Base-by-base conservation (phyloP, 192 early-diverging fungal genomes). In the Coemansia sp. region DNA sequence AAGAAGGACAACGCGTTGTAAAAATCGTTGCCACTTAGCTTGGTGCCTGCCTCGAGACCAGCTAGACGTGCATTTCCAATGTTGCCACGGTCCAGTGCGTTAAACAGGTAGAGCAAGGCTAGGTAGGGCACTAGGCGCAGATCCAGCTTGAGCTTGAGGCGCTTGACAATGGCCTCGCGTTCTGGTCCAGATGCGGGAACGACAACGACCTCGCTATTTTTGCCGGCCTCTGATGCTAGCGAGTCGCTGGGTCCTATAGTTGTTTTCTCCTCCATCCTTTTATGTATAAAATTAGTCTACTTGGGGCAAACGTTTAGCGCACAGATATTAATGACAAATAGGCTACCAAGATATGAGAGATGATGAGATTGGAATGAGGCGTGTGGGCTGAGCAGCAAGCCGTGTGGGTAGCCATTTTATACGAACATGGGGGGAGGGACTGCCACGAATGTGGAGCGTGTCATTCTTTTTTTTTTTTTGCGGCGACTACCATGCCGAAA, bases 21-120 rank as follows among this genome's bases (percentile, higher is more conserved):
- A 65, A 78, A 79, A 27, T 81, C 58, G 38, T 79, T 81, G 72
- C 87, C 80, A 29, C 70, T 71, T 13, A 92, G 76, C 63, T 87
- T 66, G 27, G 83, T 79, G 43, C 75, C 73, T 33, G 67, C 55
- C 20, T 84, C 82, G 29, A 87, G 68, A 0, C 76, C 78, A 22
- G 87, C 85, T 27, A 89, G 74, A 58, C 87, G 80, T 29, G 90
- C 90, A 65, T 92, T 92, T 24, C 90, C 89, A 41, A 92, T 92
- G 66, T 92, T 92, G 22, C 88, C 88, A 5, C 92, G 88, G 64
- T 93, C 92, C 24, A 93, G 83, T 55, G 89, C 87, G 38, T 83
- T 83, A 55, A 87, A 90, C n/a, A 93, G 76, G 53, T 93, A 92
- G 5, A 92, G 78, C 10, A 91, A 31, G 29, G 85, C 80, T 5